Conservation (phyloP, 2,329 filamentous ascomycete species). For the Decorospora gaudefroyi region DNA sequence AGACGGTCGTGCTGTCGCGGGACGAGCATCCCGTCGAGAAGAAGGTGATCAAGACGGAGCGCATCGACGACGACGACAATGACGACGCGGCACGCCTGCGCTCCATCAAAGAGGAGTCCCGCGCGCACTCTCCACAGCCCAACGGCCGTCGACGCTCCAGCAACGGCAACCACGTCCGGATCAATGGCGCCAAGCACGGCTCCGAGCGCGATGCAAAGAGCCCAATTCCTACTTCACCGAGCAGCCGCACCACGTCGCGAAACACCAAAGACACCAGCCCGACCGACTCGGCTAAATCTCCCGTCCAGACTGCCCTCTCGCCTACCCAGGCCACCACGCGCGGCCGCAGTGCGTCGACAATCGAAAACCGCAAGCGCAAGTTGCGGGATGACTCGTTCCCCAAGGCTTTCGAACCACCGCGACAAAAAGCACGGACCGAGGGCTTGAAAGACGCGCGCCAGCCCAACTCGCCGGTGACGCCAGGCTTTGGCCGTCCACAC, state of each 20-base stretch:
- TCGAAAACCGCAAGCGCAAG: constrained; percentile 50
- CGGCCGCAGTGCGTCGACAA: constrained; percentile 46
- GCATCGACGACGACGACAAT: constrained; percentile 43
- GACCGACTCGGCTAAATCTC: constrained; percentile 35
- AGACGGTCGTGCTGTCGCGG: constrained; percentile 54
- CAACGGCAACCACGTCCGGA: constrained; percentile 29
- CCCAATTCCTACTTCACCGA: constrained; percentile 43
- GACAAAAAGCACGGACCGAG: constrained; percentile 48
- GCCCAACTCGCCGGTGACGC: constrained; percentile 42
- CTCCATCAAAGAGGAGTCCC: constrained; percentile 37
- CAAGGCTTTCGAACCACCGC: constrained; percentile 46
- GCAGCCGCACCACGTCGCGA: constrained; percentile 41
- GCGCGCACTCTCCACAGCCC: constrained; percentile 28
- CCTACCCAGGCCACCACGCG: constrained; percentile 35
- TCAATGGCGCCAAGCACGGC: constrained; percentile 39
- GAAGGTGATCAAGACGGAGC: constrained; percentile 50
- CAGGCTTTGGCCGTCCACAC: constrained; percentile 43
- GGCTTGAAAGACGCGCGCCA: constrained; percentile 40
- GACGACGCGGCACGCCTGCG: constrained; percentile 30
- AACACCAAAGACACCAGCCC: constrained; percentile 45
- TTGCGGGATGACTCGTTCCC: constrained; percentile 44
- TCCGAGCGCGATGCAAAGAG: constrained; percentile 41
- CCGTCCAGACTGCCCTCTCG: constrained; percentile 31
- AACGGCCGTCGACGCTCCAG: constrained; percentile 36
- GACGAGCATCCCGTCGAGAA: constrained; percentile 49